Conservation (phyloP, 75 land plant genomes). For the Cryptomeria japonica region DNA sequence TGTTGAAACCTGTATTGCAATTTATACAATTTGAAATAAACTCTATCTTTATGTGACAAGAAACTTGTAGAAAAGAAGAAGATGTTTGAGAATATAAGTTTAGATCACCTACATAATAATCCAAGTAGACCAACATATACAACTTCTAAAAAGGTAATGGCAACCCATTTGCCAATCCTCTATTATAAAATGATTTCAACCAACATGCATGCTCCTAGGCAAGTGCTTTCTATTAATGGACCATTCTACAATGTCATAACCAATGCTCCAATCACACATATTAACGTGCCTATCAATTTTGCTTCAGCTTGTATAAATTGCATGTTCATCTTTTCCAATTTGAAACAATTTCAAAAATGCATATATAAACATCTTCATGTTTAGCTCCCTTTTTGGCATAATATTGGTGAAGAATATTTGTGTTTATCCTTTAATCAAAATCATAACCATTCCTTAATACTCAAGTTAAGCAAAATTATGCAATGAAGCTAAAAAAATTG, state of each 20-base stretch:
- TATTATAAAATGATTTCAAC: not conserved
- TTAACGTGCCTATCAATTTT: slow-evolving; percentile 44
- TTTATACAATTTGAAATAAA: too few species aligned
- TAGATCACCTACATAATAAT: slow-evolving; percentile 49
- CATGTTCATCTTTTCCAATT: slow-evolving; percentile 48
- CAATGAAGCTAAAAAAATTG: too few species aligned
- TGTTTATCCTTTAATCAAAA: too few species aligned
- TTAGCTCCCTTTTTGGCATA: too few species aligned
- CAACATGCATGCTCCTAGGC: not conserved
- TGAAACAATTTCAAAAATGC: slow-evolving; percentile 9
- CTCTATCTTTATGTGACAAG: not conserved
- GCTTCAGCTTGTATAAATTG: slow-evolving; percentile 37
- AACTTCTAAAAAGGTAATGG: slow-evolving; percentile 29
- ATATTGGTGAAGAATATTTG: too few species aligned
- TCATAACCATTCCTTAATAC: too few species aligned
- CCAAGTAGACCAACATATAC: slow-evolving; percentile 36
- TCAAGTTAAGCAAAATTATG: too few species aligned
- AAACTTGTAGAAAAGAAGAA: not conserved
- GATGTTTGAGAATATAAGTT: not conserved
- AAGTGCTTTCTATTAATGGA: not conserved
- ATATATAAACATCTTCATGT: too few species aligned
- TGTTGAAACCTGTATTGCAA: slow-evolving; percentile 36
- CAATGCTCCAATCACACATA: slow-evolving; percentile 49
- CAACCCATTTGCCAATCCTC: slow-evolving; percentile 16
- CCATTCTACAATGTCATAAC: slow-evolving; percentile 53